Evolutionary conservation across 1,284 basidiomycete genomes (phyloP), one percentile per base, ranked within the genome.

Genomic region (Microbotryum intermedium): DNA sequence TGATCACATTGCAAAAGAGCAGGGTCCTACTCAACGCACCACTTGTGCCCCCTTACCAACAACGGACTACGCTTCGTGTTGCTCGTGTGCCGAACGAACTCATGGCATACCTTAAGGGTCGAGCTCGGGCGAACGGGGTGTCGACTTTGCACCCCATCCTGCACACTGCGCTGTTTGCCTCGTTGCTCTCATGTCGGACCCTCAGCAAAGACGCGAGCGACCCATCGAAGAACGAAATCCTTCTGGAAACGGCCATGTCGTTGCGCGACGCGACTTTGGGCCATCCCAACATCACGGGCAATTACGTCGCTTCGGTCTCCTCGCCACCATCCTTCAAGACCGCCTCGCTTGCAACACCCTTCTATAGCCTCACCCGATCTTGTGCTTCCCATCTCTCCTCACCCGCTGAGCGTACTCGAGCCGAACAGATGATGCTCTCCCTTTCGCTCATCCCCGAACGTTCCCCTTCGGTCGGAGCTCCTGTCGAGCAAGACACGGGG

Each of bases 141-240:
- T 28, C n/a, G 13, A 62, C 61, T 1, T 51, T 62, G 9, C 61
- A 62, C 16, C 57, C 61, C 3, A 13, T 57, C 23, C 28, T 62
- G 6, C 52, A 50, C 44, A 29, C 26, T 3, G 47, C 55, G 21
- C 48, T 49, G 3, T 29, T 54, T 34, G 54, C 46, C 28, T 50
- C 55, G 1, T 20, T 57, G 42, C 10, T 39, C 13, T 39, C 34
- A 11, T 18, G 18, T 16, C 34, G 34, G 34, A 39, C 9, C 34
- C 4, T 16, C 34, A 39, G 34, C 9, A 4, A 39, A 4, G 13
- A 39, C 18, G 34, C 13, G 18, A 39, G 10, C 3, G 13, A 13
- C 18, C 3, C 10, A 39, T 3, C 10, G 34, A 39, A 11, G 16
- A 11, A 13, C 34, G 13, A 39, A 39, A 21, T 58, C 8, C 16